phyloP scores from a whole-genome alignment of 2,329 filamentous ascomycete genomes.

The Xylariaceae sp. region DNA sequence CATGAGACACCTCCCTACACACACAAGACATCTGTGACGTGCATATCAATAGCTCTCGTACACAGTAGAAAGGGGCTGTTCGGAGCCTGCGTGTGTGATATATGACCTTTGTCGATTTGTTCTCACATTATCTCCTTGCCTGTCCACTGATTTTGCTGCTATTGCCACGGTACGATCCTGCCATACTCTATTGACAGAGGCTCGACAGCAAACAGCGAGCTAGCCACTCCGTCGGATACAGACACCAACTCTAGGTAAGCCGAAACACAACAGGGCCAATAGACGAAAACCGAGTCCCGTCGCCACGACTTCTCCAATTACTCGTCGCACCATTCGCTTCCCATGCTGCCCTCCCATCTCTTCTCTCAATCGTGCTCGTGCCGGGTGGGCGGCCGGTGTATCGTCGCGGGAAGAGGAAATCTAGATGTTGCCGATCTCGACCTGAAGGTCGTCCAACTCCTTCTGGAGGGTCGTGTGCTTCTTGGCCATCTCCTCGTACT shows the following conservation, averaged over 20 bases:
- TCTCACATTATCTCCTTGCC: slow-evolving; percentile 10
- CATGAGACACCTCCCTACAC: slow-evolving; percentile 19
- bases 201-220: slow-evolving; percentile 13
- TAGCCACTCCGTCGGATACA: slow-evolving; percentile 14
- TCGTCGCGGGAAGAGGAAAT: not conserved
- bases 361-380: slow-evolving; percentile 1
- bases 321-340: slow-evolving; percentile 1
- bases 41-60: slow-evolving; percentile 2
- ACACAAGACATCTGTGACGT: slow-evolving; percentile 9
- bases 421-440: slow-evolving; percentile 92
- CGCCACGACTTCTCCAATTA: slow-evolving; percentile 5
- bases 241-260: slow-evolving; percentile 14
- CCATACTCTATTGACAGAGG: slow-evolving; percentile 3
- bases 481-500: slow-evolving; percentile 96
- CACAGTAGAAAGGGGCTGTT: too few species aligned
- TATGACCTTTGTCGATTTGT: slow-evolving; percentile 5
- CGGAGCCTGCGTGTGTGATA: slow-evolving; percentile 1
- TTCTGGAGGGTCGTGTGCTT: slow-evolving; percentile 88
- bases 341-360: slow-evolving; percentile 1
- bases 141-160: slow-evolving; percentile 10
- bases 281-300: slow-evolving; percentile 16
- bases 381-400: not conserved
- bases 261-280: slow-evolving; percentile 17
- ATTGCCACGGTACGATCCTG: slow-evolving; percentile 2
- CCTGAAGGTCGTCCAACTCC: slow-evolving; percentile 68